Conservation (phyloP, 1,284 basidiomycete species). For the Neonothopanus nambi region DNA sequence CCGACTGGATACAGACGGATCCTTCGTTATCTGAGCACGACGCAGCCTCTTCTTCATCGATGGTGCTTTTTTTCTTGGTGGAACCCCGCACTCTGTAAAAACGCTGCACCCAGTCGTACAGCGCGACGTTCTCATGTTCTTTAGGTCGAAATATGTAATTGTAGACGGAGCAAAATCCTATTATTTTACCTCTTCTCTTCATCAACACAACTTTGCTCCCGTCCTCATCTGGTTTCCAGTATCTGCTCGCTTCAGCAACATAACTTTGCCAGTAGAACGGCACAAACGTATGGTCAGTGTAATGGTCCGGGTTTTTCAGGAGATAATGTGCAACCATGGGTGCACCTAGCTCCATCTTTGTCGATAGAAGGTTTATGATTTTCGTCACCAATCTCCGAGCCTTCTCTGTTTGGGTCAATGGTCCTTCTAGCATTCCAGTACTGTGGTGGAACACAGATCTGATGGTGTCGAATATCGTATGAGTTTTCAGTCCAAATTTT, state of each 20-base stretch:
- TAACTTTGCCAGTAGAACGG: constrained; percentile 29
- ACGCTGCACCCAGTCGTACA: constrained; percentile 19
- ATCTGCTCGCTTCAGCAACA: constrained; percentile 19
- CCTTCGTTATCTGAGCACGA: no score
- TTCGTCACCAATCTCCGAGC: constrained; percentile 27
- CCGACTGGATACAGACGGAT: no score
- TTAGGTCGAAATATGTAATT: constrained; percentile 23
- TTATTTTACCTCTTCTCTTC: neutral
- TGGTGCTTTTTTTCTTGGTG: neutral
- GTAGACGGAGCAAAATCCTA: constrained; percentile 11
- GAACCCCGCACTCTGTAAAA: constrained; percentile 5
- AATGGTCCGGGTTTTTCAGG: constrained; percentile 31
- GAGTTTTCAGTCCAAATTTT: no score
- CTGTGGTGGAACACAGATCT: no score
- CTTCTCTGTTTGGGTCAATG: constrained; percentile 16
- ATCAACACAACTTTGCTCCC: constrained; percentile 13
- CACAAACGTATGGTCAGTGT: constrained; percentile 28
- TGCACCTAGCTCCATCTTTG: constrained; percentile 30
- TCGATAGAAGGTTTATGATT: no score
- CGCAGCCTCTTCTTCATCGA: no score
- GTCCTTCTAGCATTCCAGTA: constrained; percentile 19
- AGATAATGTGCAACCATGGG: constrained; percentile 31
- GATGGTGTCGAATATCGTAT: no score
- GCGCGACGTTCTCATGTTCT: neutral
- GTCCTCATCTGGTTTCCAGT: constrained; percentile 9